These are phyloP conservation scores for Heterobasidion parviporum DNA, from an alignment of 1,284 basidiomycete species.

Conservation along the genomic window DNA sequence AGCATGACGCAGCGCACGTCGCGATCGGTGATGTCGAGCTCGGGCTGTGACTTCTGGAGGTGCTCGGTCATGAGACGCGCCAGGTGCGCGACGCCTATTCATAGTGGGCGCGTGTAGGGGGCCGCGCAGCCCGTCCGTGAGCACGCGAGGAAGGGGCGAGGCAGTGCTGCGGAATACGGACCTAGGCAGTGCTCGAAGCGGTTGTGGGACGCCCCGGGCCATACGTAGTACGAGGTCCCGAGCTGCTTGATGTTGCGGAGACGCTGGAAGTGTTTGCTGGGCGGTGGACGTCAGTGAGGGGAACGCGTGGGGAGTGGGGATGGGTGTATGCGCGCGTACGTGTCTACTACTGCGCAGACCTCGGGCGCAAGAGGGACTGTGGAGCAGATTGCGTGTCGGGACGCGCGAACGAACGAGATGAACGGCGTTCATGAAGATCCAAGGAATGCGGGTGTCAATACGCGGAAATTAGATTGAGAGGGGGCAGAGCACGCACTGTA, in stretches of 20 bases:
- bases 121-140: not conserved
- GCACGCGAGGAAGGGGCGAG: not conserved
- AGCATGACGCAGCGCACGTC: slow-evolving; percentile 63
- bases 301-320: not conserved
- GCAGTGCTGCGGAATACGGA: slow-evolving; percentile 18
- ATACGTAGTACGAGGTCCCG: slow-evolving; percentile 66
- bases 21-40: slow-evolving; percentile 54
- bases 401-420: too few relatives aligned
- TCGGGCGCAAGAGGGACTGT: slow-evolving; percentile 8
- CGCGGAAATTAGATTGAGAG: not conserved
- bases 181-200: slow-evolving; percentile 76
- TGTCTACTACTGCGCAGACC: slow-evolving; percentile 10
- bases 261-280: slow-evolving; percentile 66
- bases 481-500: not conserved
- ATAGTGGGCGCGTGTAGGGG: not conserved
- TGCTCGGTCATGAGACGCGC: slow-evolving; percentile 52
- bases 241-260: slow-evolving; percentile 70
- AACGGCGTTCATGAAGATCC: too few relatives aligned
- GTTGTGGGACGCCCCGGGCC: slow-evolving; percentile 68
- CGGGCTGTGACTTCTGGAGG: slow-evolving; percentile 50
- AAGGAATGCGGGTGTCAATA: too few relatives aligned
- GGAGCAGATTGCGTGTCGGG: not conserved
- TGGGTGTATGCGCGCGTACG: slow-evolving; percentile 4
- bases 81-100: slow-evolving; percentile 60
- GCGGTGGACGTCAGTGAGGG: not conserved